Percentiles rank a stretch among this genome's conserved stretches.
These are phyloP conservation scores for Macrotyloma uniflorum DNA, from an alignment of 306 rosid genomes.

Conservation along the genomic window DNA sequence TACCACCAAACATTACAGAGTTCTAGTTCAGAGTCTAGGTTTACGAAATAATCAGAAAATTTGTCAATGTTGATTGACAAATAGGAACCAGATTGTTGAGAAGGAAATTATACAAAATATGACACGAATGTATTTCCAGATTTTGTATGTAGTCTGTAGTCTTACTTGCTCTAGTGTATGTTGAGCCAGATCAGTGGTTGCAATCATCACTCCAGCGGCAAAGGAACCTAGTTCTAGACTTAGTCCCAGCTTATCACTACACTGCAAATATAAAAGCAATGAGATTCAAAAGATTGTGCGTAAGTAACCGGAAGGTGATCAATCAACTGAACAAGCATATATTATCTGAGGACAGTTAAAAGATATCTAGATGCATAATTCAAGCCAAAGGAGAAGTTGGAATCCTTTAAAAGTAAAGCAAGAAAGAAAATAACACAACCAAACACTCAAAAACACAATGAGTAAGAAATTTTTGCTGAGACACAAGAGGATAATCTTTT, in stretches of 20 bases:
- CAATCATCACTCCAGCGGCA: slow-evolving; percentile 99
- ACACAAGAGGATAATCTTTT: slow-evolving; percentile 4
- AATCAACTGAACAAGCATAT: slow-evolving; percentile 33
- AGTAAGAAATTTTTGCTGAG: slow-evolving; percentile 15
- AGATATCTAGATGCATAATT: slow-evolving; percentile 5
- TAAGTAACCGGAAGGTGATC: slow-evolving; percentile 19
- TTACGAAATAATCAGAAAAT: slow-evolving; percentile 23
- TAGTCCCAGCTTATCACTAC: slow-evolving; percentile 96
- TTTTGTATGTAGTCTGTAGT: slow-evolving; percentile 17
- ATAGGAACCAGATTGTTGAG: slow-evolving; percentile 16
- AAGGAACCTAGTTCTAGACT: slow-evolving; percentile 97
- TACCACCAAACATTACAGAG: slow-evolving; percentile 19
- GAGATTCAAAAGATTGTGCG: slow-evolving; percentile 23
- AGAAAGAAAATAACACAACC: background rate
- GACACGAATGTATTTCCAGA: slow-evolving; percentile 18
- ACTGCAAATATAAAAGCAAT: slow-evolving; percentile 61
- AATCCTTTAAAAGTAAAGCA: background rate
- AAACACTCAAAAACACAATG: background rate
- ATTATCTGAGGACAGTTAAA: slow-evolving; percentile 1
- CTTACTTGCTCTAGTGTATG: slow-evolving; percentile 97
- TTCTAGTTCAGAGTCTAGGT: slow-evolving; percentile 25
- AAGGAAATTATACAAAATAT: slow-evolving; percentile 15
- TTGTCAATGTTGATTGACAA: slow-evolving; percentile 16
- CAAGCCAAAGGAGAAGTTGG: slow-evolving; percentile 23
- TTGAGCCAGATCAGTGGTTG: slow-evolving; percentile 96